Conservation (phyloP, 2,329 filamentous ascomycete genomes). For the Neofusicoccum laricinum region DNA sequence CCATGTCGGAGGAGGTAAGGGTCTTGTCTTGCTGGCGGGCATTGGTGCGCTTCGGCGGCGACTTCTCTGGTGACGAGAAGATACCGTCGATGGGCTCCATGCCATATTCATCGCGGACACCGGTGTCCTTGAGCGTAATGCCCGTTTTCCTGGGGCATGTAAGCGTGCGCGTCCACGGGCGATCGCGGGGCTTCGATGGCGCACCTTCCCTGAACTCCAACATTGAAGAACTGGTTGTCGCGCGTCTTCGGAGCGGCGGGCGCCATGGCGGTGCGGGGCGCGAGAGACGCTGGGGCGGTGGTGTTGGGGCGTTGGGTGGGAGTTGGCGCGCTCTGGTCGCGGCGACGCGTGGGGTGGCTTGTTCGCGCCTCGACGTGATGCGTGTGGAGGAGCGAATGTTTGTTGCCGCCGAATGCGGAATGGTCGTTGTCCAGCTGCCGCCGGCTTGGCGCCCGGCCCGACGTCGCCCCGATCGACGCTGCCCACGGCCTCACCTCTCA, state of each 20-base stretch:
- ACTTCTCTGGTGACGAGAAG: constrained; percentile 80
- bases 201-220: constrained; percentile 39
- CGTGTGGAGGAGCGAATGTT: constrained; percentile 2
- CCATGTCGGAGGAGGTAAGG: constrained; percentile 58
- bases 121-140: constrained; percentile 72
- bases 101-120: constrained; percentile 83
- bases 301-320: neutral
- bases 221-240: constrained; percentile 39
- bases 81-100: constrained; percentile 84
- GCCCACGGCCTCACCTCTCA: neutral
- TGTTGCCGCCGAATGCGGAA: neutral
- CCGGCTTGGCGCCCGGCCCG: neutral
- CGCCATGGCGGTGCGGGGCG: constrained; percentile 26
- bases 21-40: constrained; percentile 35
- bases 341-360: neutral
- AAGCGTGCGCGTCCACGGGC: neutral
- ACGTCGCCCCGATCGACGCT: neutral
- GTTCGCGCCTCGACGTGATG: constrained; percentile 10
- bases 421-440: neutral
- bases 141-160: constrained; percentile 73
- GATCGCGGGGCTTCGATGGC: constrained; percentile 15
- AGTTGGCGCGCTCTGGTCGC: neutral
- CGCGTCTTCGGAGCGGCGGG: constrained; percentile 32
- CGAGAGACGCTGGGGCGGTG: neutral
- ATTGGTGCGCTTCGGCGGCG: constrained; percentile 40